Percentiles rank a stretch among this genome's conserved stretches.
These are phyloP conservation scores for Zygotorulaspora florentina DNA, from an alignment of 805 yeast genomes.

Conservation along the genomic window DNA sequence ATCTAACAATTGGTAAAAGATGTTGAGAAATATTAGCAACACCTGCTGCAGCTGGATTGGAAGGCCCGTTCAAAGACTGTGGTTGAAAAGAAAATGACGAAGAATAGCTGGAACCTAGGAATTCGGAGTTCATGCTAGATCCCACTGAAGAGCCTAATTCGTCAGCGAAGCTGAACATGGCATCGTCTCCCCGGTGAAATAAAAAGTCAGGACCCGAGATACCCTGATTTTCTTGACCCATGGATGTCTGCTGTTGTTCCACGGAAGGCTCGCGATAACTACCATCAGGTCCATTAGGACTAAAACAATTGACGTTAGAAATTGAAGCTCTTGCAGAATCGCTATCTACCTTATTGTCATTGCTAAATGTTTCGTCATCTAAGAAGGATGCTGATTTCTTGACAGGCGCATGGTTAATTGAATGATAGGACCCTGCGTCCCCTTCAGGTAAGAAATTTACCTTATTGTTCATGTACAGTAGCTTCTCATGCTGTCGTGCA, in stretches of 20 bases:
- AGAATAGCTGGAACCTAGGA: slow-evolving; percentile 24
- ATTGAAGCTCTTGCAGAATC: slow-evolving; percentile 7
- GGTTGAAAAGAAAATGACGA: slow-evolving; percentile 29
- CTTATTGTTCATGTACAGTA: slow-evolving; percentile 13
- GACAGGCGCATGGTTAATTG: neutral
- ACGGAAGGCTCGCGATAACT: neutral
- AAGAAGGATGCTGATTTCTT: slow-evolving; percentile 14
- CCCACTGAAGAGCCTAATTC: slow-evolving; percentile 31
- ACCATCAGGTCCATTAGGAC: neutral
- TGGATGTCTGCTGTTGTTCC: neutral
- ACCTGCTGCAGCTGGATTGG: slow-evolving; percentile 6
- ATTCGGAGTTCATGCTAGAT: slow-evolving; percentile 28
- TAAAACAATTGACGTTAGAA: slow-evolving; percentile 6
- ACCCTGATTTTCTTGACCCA: slow-evolving; percentile 1
- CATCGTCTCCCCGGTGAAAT: slow-evolving; percentile 21
- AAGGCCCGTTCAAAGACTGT: slow-evolving; percentile 18
- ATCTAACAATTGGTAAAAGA: slow-evolving; percentile 24
- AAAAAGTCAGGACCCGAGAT: slow-evolving; percentile 17
- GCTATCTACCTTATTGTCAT: neutral
- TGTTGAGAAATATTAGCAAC: slow-evolving; percentile 11
- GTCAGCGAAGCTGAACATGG: slow-evolving; percentile 22
- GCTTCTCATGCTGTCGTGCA: slow-evolving; percentile 26
- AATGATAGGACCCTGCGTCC: slow-evolving; percentile 1
- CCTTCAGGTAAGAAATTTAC: slow-evolving; percentile 1
- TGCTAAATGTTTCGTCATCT: neutral